Conservation (phyloP, 1,284 basidiomycete species). For the Tetrapyrgos nigripes region DNA sequence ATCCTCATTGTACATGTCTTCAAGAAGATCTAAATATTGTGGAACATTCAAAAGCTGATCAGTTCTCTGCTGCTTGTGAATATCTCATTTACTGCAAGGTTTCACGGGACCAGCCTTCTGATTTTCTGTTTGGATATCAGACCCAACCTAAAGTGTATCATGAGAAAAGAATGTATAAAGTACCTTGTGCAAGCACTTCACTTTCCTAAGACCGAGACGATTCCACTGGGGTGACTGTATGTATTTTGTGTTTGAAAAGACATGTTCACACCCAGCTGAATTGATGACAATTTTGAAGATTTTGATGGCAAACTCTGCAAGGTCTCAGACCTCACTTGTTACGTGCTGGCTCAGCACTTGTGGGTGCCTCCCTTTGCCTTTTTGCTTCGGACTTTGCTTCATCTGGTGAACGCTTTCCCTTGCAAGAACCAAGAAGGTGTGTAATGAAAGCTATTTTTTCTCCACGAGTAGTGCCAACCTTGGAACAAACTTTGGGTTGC, state of each 20-base stretch:
- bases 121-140: background rate
- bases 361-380: too few species aligned
- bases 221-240: background rate
- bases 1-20: slow-evolving; percentile 7
- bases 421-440: slow-evolving; percentile 9
- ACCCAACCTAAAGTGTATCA: slow-evolving; percentile 1
- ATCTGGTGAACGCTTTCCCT: background rate
- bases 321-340: background rate
- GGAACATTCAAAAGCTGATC: slow-evolving; percentile 6
- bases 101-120: background rate
- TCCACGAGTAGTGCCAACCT: background rate
- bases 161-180: background rate
- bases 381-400: slow-evolving; percentile 5
- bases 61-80: background rate
- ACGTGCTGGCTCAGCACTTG: background rate
- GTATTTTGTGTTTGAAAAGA: slow-evolving; percentile 1
- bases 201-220: slow-evolving; percentile 4
- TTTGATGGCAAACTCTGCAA: slow-evolving; percentile 2
- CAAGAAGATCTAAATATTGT: slow-evolving; percentile 9
- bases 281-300: slow-evolving; percentile 10
- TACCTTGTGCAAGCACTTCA: slow-evolving; percentile 3
- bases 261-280: slow-evolving; percentile 7
- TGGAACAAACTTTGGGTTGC: slow-evolving; percentile 5
- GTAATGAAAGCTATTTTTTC: slow-evolving; percentile 2
- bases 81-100: background rate